phyloP scores from a whole-genome alignment of 2,329 filamentous ascomycete species.

The Pseudogymnoascus destructans region DNA sequence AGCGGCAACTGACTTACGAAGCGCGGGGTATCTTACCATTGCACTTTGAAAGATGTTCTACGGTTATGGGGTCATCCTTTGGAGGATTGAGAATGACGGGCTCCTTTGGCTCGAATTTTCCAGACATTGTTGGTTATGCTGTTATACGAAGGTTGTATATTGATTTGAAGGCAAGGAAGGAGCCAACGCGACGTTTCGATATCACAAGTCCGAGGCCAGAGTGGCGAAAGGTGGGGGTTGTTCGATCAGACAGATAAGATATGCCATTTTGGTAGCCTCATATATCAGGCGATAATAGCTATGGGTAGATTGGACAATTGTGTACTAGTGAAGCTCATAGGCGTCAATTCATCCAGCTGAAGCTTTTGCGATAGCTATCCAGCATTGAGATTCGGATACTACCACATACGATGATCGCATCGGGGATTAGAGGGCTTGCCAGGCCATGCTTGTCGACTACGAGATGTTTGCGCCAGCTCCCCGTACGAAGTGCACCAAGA shows the following conservation, averaged over 20 bases:
- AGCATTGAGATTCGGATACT: not conserved
- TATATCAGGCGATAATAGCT: not conserved
- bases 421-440: not conserved
- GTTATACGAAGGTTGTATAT: not conserved
- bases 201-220: constrained; percentile 1
- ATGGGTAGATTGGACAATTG: not conserved
- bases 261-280: not conserved
- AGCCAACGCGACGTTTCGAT: not conserved
- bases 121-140: constrained; percentile 33
- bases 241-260: constrained; percentile 6
- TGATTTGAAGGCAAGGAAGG: not conserved
- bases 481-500: not conserved
- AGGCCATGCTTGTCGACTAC: not conserved
- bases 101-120: constrained; percentile 66
- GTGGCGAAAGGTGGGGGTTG: constrained; percentile 2
- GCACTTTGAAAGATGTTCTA: constrained; percentile 65
- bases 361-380: constrained; percentile 1
- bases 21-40: constrained; percentile 50
- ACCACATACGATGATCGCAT: not conserved
- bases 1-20: not conserved
- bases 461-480: constrained; percentile 1
- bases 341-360: not conserved
- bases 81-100: constrained; percentile 67
- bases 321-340: not conserved
- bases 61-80: constrained; percentile 75